A percentile compares a stretch with the other conserved stretches of the same genome.
Conservation (phyloP, 1,284 basidiomycete species). For the Trametes hirsuta region DNA sequence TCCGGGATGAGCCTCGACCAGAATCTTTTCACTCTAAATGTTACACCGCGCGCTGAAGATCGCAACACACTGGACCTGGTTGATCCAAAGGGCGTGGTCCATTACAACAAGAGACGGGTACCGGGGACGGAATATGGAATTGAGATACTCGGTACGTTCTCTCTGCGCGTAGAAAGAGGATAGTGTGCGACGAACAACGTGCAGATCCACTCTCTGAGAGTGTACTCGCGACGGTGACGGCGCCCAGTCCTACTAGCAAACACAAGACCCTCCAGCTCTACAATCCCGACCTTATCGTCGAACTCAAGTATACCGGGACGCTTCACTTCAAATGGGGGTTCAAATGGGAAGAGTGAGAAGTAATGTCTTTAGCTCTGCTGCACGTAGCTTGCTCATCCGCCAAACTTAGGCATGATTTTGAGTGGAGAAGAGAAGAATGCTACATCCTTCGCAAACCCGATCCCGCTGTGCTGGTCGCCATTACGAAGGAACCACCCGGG, state of each 20-base stretch:
- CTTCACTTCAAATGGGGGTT: slow-evolving; percentile 79
- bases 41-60: slow-evolving; percentile 60
- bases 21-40: slow-evolving; percentile 77
- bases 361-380: not conserved
- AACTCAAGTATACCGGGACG: slow-evolving; percentile 74
- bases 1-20: slow-evolving; percentile 47
- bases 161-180: not conserved
- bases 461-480: slow-evolving; percentile 79
- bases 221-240: slow-evolving; percentile 63
- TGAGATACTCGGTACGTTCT: slow-evolving; percentile 63
- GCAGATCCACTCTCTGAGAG: slow-evolving; percentile 71
- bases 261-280: slow-evolving; percentile 73
- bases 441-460: slow-evolving; percentile 84
- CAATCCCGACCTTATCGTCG: slow-evolving; percentile 72
- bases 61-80: slow-evolving; percentile 66
- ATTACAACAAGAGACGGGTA: slow-evolving; percentile 71
- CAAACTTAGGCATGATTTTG: slow-evolving; percentile 67
- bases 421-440: slow-evolving; percentile 83
- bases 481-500: slow-evolving; percentile 74
- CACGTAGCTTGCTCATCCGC: not conserved
- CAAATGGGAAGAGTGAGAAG: slow-evolving; percentile 77
- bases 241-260: slow-evolving; percentile 67
- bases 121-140: slow-evolving; percentile 56
- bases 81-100: slow-evolving; percentile 59
- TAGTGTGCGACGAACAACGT: not conserved